These are phyloP conservation scores for Lactarius tabidus DNA, from an alignment of 768 basidiomycete species.

Conservation along the genomic window DNA sequence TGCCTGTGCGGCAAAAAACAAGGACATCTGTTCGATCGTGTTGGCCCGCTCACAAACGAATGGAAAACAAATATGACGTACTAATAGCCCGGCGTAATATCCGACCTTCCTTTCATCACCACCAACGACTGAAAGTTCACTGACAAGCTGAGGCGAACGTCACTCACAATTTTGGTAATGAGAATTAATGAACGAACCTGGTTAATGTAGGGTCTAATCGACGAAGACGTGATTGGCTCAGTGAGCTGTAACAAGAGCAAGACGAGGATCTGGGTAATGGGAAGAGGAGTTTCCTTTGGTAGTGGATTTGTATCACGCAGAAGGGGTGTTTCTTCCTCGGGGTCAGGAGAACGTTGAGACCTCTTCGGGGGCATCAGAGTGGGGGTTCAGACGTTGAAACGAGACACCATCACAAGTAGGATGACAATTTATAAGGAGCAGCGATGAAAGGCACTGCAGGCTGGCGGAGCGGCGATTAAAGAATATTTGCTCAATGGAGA, in stretches of 20 bases:
- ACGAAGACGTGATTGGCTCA: not conserved
- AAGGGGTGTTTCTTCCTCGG: not conserved
- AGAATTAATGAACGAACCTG: not conserved
- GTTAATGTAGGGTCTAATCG: not conserved
- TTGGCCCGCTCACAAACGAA: not conserved
- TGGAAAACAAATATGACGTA: not conserved
- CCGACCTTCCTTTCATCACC: not conserved
- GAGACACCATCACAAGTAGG: not conserved
- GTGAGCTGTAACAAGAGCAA: not conserved
- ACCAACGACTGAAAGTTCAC: not conserved
- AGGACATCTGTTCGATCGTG: not conserved
- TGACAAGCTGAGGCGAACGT: not conserved
- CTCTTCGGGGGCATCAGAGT: not conserved
- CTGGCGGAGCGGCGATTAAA: too few relatives aligned
- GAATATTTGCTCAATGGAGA: too few relatives aligned
- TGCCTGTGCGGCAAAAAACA: not conserved
- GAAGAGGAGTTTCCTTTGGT: not conserved
- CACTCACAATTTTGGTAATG: not conserved
- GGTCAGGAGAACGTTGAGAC: not conserved
- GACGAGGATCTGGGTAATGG: not conserved
- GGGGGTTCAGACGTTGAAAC: not conserved
- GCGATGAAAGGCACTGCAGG: not conserved
- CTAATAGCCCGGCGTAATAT: not conserved
- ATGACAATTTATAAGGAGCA: not conserved
- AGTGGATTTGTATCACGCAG: not conserved